A percentile compares a stretch with the other conserved stretches of the same genome.
These are phyloP conservation scores for Lipomyces kockii DNA, from an alignment of 805 yeast genomes.

Conservation along the genomic window DNA sequence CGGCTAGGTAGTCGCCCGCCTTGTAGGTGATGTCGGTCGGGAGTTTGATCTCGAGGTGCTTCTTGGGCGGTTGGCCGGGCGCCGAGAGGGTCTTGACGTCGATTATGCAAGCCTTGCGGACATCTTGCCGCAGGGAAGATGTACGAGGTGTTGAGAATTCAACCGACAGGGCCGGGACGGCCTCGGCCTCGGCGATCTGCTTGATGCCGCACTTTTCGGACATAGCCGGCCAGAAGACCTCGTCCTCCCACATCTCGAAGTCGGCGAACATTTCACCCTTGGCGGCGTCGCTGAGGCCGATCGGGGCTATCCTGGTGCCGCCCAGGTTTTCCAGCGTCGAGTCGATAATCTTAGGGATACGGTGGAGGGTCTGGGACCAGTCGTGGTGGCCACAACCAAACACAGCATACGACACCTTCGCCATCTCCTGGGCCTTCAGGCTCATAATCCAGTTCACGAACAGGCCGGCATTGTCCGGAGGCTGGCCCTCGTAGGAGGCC, in stretches of 20 bases:
- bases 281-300: constrained; percentile 95
- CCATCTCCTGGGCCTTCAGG: constrained; percentile 40
- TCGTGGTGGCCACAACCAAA: constrained; percentile 85
- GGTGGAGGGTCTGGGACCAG: constrained; percentile 89
- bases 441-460: constrained; percentile 66
- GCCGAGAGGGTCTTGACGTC: constrained; percentile 7
- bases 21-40: constrained; percentile 2
- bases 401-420: constrained; percentile 64
- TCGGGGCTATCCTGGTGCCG: constrained; percentile 69
- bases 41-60: constrained; percentile 8
- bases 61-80: constrained; percentile 6
- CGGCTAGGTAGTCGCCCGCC: constrained; percentile 9
- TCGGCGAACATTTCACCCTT: constrained; percentile 93
- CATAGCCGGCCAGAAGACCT: constrained; percentile 26
- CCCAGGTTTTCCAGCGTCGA: constrained; percentile 62
- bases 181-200: constrained; percentile 8
- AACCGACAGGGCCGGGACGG: constrained; percentile 7
- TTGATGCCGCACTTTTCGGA: constrained; percentile 6
- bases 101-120: constrained; percentile 2
- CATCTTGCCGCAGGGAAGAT: constrained; percentile 7
- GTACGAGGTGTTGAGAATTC: constrained; percentile 9
- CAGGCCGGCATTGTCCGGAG: constrained; percentile 86
- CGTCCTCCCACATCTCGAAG: constrained; percentile 88
- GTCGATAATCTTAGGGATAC: constrained; percentile 67
- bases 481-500: constrained; percentile 97